Conservation (phyloP, 495 filamentous ascomycete genomes). For the Xylaria sp. region DNA sequence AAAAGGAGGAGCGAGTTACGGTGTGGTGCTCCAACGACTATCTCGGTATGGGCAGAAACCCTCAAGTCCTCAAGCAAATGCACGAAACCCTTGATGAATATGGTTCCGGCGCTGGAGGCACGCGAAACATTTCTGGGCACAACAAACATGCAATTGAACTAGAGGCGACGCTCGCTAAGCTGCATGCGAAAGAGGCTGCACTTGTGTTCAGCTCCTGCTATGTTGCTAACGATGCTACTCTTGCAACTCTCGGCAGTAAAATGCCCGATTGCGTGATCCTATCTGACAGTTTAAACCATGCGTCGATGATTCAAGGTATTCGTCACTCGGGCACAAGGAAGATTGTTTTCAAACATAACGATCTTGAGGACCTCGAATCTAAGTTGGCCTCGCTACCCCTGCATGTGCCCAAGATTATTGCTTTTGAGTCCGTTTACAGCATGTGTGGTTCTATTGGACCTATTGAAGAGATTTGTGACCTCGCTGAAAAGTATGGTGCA, state of each 20-base stretch:
- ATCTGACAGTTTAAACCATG: conserved; percentile 94
- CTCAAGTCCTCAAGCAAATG: conserved; percentile 86
- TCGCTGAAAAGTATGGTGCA: conserved; percentile 96
- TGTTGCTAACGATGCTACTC: conserved; percentile 96
- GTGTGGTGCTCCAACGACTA: conserved; percentile 99
- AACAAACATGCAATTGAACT: conserved; percentile 91
- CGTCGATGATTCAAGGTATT: conserved; percentile 99
- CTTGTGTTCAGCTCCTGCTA: conserved; percentile 97
- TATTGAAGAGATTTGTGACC: conserved; percentile 92
- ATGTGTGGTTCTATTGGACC: conserved; percentile 98
- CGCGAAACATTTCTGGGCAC: conserved; percentile 96
- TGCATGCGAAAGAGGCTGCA: conserved; percentile 89
- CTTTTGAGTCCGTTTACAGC: conserved; percentile 97
- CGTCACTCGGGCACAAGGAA: conserved; percentile 96
- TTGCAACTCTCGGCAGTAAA: conserved; percentile 95
- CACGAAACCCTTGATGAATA: conserved; percentile 94
- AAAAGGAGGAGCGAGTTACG: conserved; percentile 85
- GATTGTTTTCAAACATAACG: conserved; percentile 98
- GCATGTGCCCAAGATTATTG: conserved; percentile 93
- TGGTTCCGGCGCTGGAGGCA: conserved; percentile 93
- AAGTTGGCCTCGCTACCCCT: conserved; percentile 88
- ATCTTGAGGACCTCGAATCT: conserved; percentile 83
- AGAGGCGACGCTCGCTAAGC: conserved; percentile 82
- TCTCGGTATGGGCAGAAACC: conserved; percentile 94
- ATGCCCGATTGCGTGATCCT: conserved; percentile 95